Evolutionary conservation across 2,329 filamentous ascomycete genomes (phyloP).

Genomic region (Fusarium nelsonii): DNA sequence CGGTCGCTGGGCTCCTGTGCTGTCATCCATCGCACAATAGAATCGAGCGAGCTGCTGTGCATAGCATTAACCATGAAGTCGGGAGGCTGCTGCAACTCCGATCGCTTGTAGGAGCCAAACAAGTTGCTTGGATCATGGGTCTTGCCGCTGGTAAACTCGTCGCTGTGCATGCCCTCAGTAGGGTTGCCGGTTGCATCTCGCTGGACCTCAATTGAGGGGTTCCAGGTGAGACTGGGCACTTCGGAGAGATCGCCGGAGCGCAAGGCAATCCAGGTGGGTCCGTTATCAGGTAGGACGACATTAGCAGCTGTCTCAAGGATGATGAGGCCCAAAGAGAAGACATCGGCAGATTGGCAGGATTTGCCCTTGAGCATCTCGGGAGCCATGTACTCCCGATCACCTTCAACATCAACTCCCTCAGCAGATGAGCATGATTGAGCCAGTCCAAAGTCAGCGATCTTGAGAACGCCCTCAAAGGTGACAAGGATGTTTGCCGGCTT

Average conservation of each 20-base stretch:
- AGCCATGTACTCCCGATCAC: constrained; percentile 95
- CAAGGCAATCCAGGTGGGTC: constrained; percentile 88
- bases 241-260: constrained; percentile 90
- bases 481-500: constrained; percentile 89
- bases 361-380: constrained; percentile 89
- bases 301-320: constrained; percentile 96
- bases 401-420: constrained; percentile 85
- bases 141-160: constrained; percentile 51
- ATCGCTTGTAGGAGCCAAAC: constrained; percentile 62
- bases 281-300: constrained; percentile 92
- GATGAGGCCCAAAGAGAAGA: constrained; percentile 94
- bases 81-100: constrained; percentile 73
- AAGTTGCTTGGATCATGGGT: constrained; percentile 52
- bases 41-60: constrained; percentile 82
- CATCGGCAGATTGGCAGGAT: constrained; percentile 90
- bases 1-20: constrained; percentile 78
- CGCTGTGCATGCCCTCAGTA: constrained; percentile 55
- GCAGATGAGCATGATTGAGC: constrained; percentile 83
- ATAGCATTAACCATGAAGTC: constrained; percentile 86
- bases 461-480: constrained; percentile 82
- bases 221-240: constrained; percentile 88
- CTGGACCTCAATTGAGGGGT: constrained; percentile 75
- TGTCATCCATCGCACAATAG: constrained; percentile 90
- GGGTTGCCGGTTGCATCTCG: constrained; percentile 76
- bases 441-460: constrained; percentile 89